Conservation (phyloP, 805 yeast genomes). For the Starmerella vaccinii region DNA sequence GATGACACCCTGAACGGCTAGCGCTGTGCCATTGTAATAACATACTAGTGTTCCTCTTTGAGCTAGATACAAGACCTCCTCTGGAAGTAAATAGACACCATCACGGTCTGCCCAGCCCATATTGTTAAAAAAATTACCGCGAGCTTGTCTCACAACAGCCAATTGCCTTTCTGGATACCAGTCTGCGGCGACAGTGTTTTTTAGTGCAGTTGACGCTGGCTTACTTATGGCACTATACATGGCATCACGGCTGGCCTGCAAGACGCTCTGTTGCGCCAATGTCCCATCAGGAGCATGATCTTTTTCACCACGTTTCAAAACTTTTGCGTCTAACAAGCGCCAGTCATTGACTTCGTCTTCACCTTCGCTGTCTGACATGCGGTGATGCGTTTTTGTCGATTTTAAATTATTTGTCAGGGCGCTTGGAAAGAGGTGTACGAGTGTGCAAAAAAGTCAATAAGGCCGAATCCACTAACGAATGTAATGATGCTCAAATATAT, state of each 20-base stretch:
- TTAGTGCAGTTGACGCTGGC: conserved; percentile 32
- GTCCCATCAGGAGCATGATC: conserved; percentile 81
- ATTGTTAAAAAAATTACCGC: conserved; percentile 63
- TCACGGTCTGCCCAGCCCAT: conserved; percentile 54
- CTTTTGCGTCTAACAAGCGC: conserved; percentile 24
- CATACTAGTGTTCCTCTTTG: conserved; percentile 66
- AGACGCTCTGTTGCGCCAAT: conserved; percentile 37
- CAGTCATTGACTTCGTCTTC: conserved; percentile 36
- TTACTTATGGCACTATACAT: conserved; percentile 59
- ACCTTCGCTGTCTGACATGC: conserved; percentile 23
- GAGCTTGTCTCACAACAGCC: conserved; percentile 41
- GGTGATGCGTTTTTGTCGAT: not conserved
- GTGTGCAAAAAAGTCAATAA: no score
- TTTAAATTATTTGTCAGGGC: not conserved
- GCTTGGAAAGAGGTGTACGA: not conserved
- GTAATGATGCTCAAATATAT: no score
- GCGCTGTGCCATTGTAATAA: conserved; percentile 31
- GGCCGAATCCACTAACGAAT: no score
- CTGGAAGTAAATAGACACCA: conserved; percentile 44
- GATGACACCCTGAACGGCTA: conserved; percentile 59
- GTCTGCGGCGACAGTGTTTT: conserved; percentile 44
- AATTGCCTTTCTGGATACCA: conserved; percentile 33
- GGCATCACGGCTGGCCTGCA: conserved; percentile 48
- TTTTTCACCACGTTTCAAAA: conserved; percentile 61
- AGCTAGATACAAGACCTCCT: conserved; percentile 65